Conservation (phyloP, 2,329 filamentous ascomycete species). For the Cladosporium sp. region DNA sequence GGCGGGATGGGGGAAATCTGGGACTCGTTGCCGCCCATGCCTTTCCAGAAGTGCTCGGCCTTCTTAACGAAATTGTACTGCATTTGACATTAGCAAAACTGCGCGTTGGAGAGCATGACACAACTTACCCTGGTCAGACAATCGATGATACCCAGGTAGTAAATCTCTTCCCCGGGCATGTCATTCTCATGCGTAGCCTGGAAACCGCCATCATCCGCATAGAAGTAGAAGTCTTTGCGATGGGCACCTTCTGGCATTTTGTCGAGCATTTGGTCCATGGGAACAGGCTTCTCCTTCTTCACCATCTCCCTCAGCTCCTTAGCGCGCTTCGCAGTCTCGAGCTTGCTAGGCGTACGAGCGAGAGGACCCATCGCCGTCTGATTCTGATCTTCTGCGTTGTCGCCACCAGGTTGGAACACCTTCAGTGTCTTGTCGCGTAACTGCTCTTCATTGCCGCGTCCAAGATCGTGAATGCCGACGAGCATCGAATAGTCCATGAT, state of each 20-base stretch:
- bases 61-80: slow-evolving; percentile 94
- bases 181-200: slow-evolving; percentile 89
- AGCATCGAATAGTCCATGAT: slow-evolving; percentile 99
- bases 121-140: slow-evolving; percentile 82
- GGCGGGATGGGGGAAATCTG: slow-evolving; percentile 92
- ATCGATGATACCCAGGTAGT: slow-evolving; percentile 97
- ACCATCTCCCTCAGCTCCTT: slow-evolving; percentile 87
- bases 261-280: slow-evolving; percentile 73
- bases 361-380: slow-evolving; percentile 37
- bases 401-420: slow-evolving; percentile 86
- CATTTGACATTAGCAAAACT: not conserved
- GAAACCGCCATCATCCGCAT: slow-evolving; percentile 89
- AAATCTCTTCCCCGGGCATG: slow-evolving; percentile 78
- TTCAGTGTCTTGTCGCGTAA: slow-evolving; percentile 81
- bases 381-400: slow-evolving; percentile 30
- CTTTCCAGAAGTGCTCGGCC: slow-evolving; percentile 95
- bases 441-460: slow-evolving; percentile 90
- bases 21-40: slow-evolving; percentile 70
- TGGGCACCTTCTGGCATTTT: slow-evolving; percentile 84
- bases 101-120: not conserved
- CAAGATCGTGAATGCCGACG: slow-evolving; percentile 86
- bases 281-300: slow-evolving; percentile 86
- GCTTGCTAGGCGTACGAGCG: slow-evolving; percentile 82
- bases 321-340: slow-evolving; percentile 87
- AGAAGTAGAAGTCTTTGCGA: slow-evolving; percentile 75